Conservation (phyloP, 1,284 basidiomycete genomes). For the Takashimella koratensis region DNA sequence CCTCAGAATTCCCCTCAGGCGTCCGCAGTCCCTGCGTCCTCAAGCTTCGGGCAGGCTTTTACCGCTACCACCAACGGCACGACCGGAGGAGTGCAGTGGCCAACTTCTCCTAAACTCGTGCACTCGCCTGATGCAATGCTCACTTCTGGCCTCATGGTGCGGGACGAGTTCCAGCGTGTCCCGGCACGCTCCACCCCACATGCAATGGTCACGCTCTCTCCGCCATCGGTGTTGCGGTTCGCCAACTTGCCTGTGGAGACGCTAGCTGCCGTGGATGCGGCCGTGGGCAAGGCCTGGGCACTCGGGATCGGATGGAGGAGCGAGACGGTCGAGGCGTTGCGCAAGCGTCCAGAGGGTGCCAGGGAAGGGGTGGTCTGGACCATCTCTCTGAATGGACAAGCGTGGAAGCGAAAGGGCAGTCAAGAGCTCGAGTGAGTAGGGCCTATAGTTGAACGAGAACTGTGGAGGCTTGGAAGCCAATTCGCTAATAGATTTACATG, state of each 20-base stretch:
- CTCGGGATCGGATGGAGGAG: conserved; percentile 21
- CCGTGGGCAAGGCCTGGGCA: conserved; percentile 23
- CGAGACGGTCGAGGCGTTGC: conserved; percentile 15
- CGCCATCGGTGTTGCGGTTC: conserved; percentile 23
- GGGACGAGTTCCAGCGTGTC: conserved; percentile 27
- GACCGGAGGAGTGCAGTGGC: conserved; percentile 2
- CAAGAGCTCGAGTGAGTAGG: conserved; percentile 44
- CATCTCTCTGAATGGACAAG: conserved; percentile 29
- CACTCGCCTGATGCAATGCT: conserved; percentile 20
- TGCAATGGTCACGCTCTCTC: conserved; percentile 30
- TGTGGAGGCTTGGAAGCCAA: no score
- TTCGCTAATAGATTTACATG: no score
- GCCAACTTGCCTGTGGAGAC: conserved; percentile 27
- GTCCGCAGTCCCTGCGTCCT: neutral
- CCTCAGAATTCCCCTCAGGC: neutral
- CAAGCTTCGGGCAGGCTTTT: neutral
- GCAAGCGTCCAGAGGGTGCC: neutral
- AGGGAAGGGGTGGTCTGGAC: conserved; percentile 21
- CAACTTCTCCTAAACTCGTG: conserved; percentile 31
- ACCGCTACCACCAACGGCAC: neutral
- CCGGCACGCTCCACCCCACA: conserved; percentile 15
- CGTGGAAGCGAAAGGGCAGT: conserved; percentile 39
- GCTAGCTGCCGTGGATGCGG: conserved; percentile 22
- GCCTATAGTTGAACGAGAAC: no score
- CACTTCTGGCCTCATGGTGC: conserved; percentile 18